Conservation (phyloP, 352 stramenopile species). For the Aphanomyces stellatus region DNA sequence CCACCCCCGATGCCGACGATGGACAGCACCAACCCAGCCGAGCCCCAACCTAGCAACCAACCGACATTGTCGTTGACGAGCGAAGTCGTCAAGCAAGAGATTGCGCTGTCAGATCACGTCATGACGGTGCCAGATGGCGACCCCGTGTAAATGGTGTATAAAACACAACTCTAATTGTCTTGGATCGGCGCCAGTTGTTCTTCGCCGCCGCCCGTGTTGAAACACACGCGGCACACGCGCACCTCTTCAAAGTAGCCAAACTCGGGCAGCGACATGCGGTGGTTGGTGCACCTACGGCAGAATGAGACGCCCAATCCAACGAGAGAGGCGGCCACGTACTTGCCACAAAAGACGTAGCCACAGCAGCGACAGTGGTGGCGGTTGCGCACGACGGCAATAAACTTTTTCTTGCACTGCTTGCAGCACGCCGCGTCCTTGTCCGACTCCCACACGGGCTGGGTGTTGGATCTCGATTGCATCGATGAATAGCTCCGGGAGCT, state of each 20-base stretch:
- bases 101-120: neutral
- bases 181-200: neutral
- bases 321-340: neutral
- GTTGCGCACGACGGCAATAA: constrained; percentile 74
- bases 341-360: constrained; percentile 75
- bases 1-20: neutral
- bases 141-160: no score
- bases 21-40: neutral
- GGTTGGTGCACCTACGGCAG: constrained; percentile 42
- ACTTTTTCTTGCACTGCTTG: constrained; percentile 86
- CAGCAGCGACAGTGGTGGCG: constrained; percentile 79
- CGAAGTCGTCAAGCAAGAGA: constrained; percentile 7
- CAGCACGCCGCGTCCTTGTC: constrained; percentile 75
- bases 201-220: constrained; percentile 51
- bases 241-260: constrained; percentile 85
- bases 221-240: constrained; percentile 69
- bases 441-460: constrained; percentile 76
- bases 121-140: neutral
- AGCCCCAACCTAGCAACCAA: neutral
- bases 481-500: constrained; percentile 5
- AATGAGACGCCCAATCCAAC: neutral
- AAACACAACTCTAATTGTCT: no score
- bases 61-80: neutral
- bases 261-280: constrained; percentile 79
- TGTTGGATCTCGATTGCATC: constrained; percentile 33